Base-by-base conservation (phyloP, 176 grass and related monocot species). In the Raddia distichophylla region DNA sequence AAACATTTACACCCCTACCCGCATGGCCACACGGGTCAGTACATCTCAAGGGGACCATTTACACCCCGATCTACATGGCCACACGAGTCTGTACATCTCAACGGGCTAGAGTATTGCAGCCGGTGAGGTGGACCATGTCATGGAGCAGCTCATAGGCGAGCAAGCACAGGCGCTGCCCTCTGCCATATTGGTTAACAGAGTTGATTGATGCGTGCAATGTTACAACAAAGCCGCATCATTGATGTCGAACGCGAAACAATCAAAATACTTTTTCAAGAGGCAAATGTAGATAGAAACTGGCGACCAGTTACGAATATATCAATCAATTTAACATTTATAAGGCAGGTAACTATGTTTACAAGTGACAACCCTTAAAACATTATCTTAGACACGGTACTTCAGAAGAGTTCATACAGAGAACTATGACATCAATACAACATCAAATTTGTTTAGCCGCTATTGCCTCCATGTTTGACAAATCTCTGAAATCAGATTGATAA, bases 391-490 rank as follows among this genome's bases (percentile, higher is more conserved):
- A 58, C 33, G 62, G 70, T 34, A 55, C 18, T 57, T 70, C 14
- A 52, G 3, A 32, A 33, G 56, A 81, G 42, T 20, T 14, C 33
- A 57, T 60, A 60, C 60, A 84, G 19, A 34, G 33, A 13, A 56
- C 56, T 77, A 40, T 83, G 56, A 71, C 70, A 71, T 64, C 71
- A 80, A 7, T 5, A 6, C 70, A 71, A 71, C 71, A 80, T 10
- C 7, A 7, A 40, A 65, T 51, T 5, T 16, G 61, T n/a, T 60
- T 77, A 60, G 51, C 59, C 61, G 73, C 83, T 72, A 72, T 58
- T 75, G 64, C 37, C 55, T 77, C 64, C 33, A 73, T 82, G 59
- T 71, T 77, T 89, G 34, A 72, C 50, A 14, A 5, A 59, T 76
- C 78, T 69, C 61, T 53, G 45, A 40, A 42, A 75, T 66, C 40